These are phyloP conservation scores for Bruguiera hainesii DNA, from an alignment of 441 rosid species.

Conservation along the genomic window DNA sequence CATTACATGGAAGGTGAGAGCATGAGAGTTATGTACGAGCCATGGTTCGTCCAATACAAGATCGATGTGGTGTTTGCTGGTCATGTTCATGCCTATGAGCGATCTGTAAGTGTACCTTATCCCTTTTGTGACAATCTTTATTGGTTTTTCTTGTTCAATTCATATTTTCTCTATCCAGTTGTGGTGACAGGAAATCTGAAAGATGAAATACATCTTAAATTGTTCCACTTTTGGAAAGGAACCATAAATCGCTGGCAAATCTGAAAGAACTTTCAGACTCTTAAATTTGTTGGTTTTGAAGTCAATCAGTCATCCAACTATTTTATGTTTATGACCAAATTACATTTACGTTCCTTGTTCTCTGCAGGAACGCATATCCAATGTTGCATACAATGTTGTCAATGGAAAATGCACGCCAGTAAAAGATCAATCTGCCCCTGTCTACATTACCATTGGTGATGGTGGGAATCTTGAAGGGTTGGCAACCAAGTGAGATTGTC, in stretches of 20 bases:
- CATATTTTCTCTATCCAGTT: no score
- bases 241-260: no score
- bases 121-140: not conserved
- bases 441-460: constrained; percentile 45
- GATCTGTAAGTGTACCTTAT: constrained; percentile 59
- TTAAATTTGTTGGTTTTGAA: not conserved
- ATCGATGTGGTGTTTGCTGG: constrained; percentile 89
- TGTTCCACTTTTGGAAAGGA: no score
- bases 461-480: constrained; percentile 86
- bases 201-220: no score
- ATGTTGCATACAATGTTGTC: constrained; percentile 58
- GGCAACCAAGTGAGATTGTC: constrained; percentile 52
- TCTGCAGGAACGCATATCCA: constrained; percentile 71
- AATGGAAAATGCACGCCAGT: constrained; percentile 57
- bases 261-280: not conserved
- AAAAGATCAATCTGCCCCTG: constrained; percentile 50
- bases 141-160: no score
- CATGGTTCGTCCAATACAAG: constrained; percentile 70
- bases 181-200: no score
- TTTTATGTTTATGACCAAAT: not conserved
- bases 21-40: constrained; percentile 88
- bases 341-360: not conserved
- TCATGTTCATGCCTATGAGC: constrained; percentile 88
- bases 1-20: constrained; percentile 97
- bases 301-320: not conserved